phyloP scores from a whole-genome alignment of 106 monocot genomes.

The Acanthochlamys bracteata region DNA sequence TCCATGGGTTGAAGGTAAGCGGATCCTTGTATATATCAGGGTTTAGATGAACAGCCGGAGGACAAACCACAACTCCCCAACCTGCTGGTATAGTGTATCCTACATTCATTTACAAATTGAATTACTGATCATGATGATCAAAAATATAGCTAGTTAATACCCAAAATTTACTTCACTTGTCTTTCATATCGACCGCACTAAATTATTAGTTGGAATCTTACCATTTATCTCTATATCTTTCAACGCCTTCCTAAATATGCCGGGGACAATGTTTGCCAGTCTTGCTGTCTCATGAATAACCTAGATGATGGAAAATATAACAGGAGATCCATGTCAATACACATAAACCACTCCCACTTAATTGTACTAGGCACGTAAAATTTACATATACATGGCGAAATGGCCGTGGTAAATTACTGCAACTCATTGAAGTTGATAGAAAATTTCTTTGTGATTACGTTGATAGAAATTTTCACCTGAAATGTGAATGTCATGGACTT shows the following conservation, averaged over 20 bases:
- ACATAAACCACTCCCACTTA: too few species aligned
- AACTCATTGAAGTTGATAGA: too few species aligned
- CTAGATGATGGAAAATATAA: slow-evolving; percentile 13
- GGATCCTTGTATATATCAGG: slow-evolving; percentile 66
- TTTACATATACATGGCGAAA: too few species aligned
- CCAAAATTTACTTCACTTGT: too few species aligned
- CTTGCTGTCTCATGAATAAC: slow-evolving; percentile 46
- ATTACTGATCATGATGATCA: too few species aligned
- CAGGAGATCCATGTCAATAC: too few species aligned
- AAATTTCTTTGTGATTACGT: too few species aligned
- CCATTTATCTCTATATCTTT: slow-evolving; percentile 47
- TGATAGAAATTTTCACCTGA: slow-evolving; percentile 30
- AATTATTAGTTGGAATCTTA: too few species aligned
- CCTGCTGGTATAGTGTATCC: slow-evolving; percentile 65
- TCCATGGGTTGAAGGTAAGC: slow-evolving; percentile 50
- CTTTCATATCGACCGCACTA: too few species aligned
- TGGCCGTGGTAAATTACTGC: too few species aligned
- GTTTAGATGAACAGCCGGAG: slow-evolving; percentile 65
- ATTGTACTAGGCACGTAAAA: too few species aligned
- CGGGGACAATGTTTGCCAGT: slow-evolving; percentile 64
- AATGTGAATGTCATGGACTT: slow-evolving; percentile 61
- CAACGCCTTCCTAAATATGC: slow-evolving; percentile 58
- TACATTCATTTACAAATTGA: slow-evolving; percentile 1
- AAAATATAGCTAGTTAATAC: too few species aligned
- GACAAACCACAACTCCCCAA: slow-evolving; percentile 56